Evolutionary conservation across 1,139 yeast genomes (phyloP).

Genomic region (Scheffersomyces quercinus): DNA sequence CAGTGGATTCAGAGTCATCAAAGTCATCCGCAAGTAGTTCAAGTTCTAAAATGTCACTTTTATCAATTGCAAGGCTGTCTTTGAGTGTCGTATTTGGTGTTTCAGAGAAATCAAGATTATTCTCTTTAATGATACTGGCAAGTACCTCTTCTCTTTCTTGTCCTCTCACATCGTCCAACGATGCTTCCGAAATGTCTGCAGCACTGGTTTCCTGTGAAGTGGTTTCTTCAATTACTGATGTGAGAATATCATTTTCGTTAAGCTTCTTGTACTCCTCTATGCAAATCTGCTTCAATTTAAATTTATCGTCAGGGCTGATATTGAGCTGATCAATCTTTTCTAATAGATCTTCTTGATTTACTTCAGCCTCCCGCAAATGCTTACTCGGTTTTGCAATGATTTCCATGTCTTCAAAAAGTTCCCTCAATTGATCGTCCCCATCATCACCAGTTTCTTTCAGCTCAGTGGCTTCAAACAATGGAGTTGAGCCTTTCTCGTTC

Average conservation of each 20-base stretch:
- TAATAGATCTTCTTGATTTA: constrained; percentile 23
- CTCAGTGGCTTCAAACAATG: not conserved
- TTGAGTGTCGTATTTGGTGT: constrained; percentile 5
- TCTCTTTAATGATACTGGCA: constrained; percentile 15
- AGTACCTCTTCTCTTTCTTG: constrained; percentile 10
- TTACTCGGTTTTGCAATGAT: constrained; percentile 14
- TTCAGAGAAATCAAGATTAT: constrained; percentile 9
- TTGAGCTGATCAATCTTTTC: constrained; percentile 34
- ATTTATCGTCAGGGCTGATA: constrained; percentile 52
- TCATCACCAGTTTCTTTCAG: constrained; percentile 12
- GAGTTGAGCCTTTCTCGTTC: not conserved
- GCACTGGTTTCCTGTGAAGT: not conserved
- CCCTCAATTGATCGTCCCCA: constrained; percentile 36
- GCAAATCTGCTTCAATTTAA: constrained; percentile 37
- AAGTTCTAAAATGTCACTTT: constrained; percentile 34
- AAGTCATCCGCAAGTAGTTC: constrained; percentile 56
- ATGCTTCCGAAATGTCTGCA: constrained; percentile 9
- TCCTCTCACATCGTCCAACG: constrained; percentile 7
- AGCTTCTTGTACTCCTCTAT: constrained; percentile 15
- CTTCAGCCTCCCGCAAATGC: not conserved
- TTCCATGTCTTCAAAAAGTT: constrained; percentile 54
- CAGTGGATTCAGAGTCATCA: constrained; percentile 33
- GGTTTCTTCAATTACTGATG: not conserved
- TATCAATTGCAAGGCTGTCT: constrained; percentile 14
- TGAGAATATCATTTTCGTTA: constrained; percentile 4